Conservation (phyloP, 2,329 filamentous ascomycete species). For the Talaromyces verruculosus region DNA sequence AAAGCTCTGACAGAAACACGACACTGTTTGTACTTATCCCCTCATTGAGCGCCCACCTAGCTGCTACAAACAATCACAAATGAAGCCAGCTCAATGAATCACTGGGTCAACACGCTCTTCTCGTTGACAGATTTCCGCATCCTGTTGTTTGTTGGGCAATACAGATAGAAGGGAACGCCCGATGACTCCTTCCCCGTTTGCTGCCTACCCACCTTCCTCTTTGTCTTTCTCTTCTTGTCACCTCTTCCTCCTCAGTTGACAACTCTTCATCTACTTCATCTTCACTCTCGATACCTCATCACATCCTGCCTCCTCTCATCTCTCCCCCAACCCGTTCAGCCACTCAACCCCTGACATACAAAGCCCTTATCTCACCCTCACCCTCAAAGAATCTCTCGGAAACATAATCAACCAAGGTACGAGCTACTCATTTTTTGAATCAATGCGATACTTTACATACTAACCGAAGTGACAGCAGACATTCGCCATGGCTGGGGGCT, state of each 20-base stretch:
- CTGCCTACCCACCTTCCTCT: slow-evolving; percentile 1
- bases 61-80: not conserved
- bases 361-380: not conserved
- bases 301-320: not conserved
- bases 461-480: not conserved
- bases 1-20: not conserved
- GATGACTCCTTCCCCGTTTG: not conserved
- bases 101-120: not conserved
- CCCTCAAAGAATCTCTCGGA: not conserved
- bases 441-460: not conserved
- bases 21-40: not conserved
- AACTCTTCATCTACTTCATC: not conserved
- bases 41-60: not conserved
- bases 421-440: not conserved
- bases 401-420: not conserved
- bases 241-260: not conserved
- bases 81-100: not conserved
- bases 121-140: not conserved
- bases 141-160: not conserved
- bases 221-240: not conserved
- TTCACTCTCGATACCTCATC: not conserved
- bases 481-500: slow-evolving; percentile 17
- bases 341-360: not conserved
- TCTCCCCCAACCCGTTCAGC: not conserved
- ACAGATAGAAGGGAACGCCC: not conserved